Base-by-base conservation (phyloP, 306 rosid genomes). In the Gastrolobium bilobum region DNA sequence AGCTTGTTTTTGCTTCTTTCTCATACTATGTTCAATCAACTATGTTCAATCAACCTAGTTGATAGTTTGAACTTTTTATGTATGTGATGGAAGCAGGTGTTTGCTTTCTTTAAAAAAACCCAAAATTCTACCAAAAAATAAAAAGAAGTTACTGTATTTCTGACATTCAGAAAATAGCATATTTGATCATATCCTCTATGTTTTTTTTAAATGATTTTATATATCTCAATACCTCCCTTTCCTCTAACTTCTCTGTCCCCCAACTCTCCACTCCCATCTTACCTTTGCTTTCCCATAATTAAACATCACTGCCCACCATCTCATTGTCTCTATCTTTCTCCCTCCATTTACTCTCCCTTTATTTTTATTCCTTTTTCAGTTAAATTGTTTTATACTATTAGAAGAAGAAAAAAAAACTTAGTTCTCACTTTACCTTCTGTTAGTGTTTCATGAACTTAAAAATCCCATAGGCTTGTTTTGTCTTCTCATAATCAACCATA, bases 261-360 rank as follows among this genome's bases (percentile, higher is more conserved):
- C 54, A 57, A 40, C 86, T 37, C 82, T 65, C 81, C 78, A 75
- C 85, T 70, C 80, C 56, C 78, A 65, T 79, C 88, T 68, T 44
- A 78, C 82, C 84, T 87, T 81, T 68, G 86, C 84, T 87, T 89
- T 85, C 75, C 86, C 91, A 87, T 85, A 81, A 87, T 85, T 87
- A 85, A 82, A 76, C 91, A 83, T 83, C 87, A 70, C 70, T 79
- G 61, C 87, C 82, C 88, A 78, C 81, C 79, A 63, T 73, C 87
- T 76, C 81, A 60, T 56, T 74, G 51, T 80, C 59, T 60, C 68
- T 46, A 52, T 56, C 70, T 69, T 46, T 65, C 81, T 59, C 72
- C 44, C 68, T 10, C 60, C 77, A 47, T 72, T 85, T 75, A 44
- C 52, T 43, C 56, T 58, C 31, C 48, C 58, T 43, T 65, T 59